phyloP scores from a whole-genome alignment of 2,329 filamentous ascomycete genomes.

The Verticillium albo-atrum region DNA sequence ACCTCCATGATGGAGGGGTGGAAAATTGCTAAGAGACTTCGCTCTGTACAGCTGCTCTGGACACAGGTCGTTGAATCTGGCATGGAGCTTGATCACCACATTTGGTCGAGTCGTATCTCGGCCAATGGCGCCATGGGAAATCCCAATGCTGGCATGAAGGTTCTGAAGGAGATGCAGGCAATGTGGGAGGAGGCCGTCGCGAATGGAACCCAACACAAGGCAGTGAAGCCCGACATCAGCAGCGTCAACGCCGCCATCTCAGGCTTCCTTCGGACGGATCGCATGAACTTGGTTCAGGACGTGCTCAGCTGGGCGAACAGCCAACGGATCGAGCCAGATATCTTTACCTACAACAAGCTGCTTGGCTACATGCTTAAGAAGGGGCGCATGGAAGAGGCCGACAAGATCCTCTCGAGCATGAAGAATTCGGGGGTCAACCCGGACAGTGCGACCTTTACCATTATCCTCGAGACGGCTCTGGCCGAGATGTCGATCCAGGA shows the following conservation, averaged over 20 bases:
- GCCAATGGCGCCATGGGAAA: conserved; percentile 56
- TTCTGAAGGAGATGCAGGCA: conserved; percentile 61
- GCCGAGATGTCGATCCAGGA: conserved; percentile 30
- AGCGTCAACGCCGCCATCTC: conserved; percentile 67
- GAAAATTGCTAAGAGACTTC: conserved; percentile 51
- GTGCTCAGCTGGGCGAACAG: conserved; percentile 56
- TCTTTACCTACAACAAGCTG: conserved; percentile 65
- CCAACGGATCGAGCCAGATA: conserved; percentile 51
- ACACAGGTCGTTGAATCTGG: conserved; percentile 52
- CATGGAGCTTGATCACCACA: conserved; percentile 55
- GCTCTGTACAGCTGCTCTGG: conserved; percentile 66
- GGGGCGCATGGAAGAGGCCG: conserved; percentile 41
- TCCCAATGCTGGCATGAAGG: conserved; percentile 52
- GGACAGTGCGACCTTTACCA: conserved; percentile 68
- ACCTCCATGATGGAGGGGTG: conserved; percentile 70
- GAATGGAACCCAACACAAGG: conserved; percentile 19
- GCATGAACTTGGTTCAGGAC: conserved; percentile 42
- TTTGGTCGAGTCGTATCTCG: conserved; percentile 69
- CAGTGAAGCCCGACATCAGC: conserved; percentile 56
- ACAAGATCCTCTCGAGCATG: conserved; percentile 56
- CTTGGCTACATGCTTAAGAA: conserved; percentile 54
- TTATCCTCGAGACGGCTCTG: conserved; percentile 61
- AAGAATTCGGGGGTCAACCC: conserved; percentile 46
- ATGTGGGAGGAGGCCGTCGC: conserved; percentile 46
- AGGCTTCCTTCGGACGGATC: conserved; percentile 50